A percentile compares a stretch with the other conserved stretches of the same genome.
Conservation (phyloP, 2,329 filamentous ascomycete species). For the Stemphylium vesicarium region DNA sequence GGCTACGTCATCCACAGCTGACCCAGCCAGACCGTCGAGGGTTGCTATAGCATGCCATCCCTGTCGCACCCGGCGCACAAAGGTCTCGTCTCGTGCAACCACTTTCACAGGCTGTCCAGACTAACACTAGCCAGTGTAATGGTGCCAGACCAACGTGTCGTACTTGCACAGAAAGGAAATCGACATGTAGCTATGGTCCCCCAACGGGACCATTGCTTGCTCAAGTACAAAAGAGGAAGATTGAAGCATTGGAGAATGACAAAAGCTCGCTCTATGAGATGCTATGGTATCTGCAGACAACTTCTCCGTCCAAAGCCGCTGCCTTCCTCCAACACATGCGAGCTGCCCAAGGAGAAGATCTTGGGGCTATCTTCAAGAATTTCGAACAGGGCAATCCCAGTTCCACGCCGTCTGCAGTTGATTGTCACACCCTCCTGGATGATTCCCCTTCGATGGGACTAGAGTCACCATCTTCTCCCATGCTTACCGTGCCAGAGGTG, state of each 20-base stretch:
- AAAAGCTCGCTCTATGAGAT: constrained; percentile 19
- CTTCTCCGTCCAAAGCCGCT: constrained; percentile 15
- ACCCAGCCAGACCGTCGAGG: neutral
- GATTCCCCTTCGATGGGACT: too few species aligned
- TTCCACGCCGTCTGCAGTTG: neutral
- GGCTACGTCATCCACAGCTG: neutral
- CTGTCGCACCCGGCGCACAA: constrained; percentile 12
- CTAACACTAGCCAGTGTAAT: constrained; percentile 12
- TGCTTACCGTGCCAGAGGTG: neutral
- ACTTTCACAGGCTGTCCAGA: neutral
- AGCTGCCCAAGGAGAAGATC: constrained; percentile 8
- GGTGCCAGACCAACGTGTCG: constrained; percentile 12
- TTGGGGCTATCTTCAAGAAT: constrained; percentile 8
- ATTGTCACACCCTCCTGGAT: neutral
- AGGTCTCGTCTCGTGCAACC: constrained; percentile 3
- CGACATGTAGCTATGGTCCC: constrained; percentile 7
- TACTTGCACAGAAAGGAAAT: constrained; percentile 4
- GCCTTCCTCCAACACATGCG: constrained; percentile 14
- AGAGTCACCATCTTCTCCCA: neutral
- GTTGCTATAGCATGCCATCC: constrained; percentile 9
- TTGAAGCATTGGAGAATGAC: constrained; percentile 12
- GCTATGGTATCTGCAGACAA: constrained; percentile 24
- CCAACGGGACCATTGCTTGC: constrained; percentile 7
- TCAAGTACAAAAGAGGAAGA: constrained; percentile 14
- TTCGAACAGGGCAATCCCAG: constrained; percentile 1